Evolutionary conservation across 768 basidiomycete genomes (phyloP).

Genomic region (Suillus occidentalis): DNA sequence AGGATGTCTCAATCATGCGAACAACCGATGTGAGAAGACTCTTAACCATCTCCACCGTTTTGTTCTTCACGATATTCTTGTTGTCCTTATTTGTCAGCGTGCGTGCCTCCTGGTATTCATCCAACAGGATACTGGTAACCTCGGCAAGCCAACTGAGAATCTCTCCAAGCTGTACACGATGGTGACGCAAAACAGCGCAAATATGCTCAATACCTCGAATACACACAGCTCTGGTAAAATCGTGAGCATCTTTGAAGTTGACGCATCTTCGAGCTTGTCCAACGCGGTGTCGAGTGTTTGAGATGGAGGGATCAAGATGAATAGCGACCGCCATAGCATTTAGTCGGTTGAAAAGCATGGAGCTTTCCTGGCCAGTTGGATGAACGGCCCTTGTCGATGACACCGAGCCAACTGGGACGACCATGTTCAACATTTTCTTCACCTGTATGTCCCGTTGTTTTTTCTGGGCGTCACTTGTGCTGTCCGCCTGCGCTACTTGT

Average conservation of each 20-base stretch:
- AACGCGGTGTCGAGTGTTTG: conserved; percentile 52
- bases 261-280: conserved; percentile 68
- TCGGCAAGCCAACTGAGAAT: conserved; percentile 65
- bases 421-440: conserved; percentile 70
- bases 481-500: conserved; percentile 47
- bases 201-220: conserved; percentile 77
- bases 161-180: conserved; percentile 47
- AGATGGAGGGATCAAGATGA: conserved; percentile 57
- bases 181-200: conserved; percentile 58
- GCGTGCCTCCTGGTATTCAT: conserved; percentile 47
- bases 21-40: conserved; percentile 59
- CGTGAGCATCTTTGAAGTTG: conserved; percentile 63
- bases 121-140: conserved; percentile 52
- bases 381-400: conserved; percentile 56
- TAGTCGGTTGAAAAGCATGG: conserved; percentile 82
- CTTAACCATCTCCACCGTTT: conserved; percentile 42
- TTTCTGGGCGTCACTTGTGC: conserved; percentile 28
- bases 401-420: conserved; percentile 70
- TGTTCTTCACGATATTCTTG: conserved; percentile 14
- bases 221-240: conserved; percentile 62
- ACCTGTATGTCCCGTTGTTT: conserved; percentile 42
- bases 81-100: conserved; percentile 20
- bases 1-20: conserved; percentile 44
- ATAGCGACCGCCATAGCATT: conserved; percentile 69
- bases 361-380: conserved; percentile 55